Conservation (phyloP, 768 basidiomycete species). For the Holtermanniella nyarrowii region DNA sequence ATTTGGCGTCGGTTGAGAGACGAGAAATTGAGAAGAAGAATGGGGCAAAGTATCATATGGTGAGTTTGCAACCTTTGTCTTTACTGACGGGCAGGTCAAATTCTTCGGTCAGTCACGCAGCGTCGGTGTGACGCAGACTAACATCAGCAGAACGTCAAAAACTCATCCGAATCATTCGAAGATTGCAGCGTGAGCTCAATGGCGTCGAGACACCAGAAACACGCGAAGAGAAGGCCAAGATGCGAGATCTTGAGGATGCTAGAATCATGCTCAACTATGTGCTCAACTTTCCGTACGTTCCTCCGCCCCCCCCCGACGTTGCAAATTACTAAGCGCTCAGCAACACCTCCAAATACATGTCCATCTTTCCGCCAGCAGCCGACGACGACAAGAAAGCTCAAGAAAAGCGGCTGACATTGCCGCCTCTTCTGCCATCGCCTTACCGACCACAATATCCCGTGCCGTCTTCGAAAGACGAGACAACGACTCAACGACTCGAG, state of each 20-base stretch:
- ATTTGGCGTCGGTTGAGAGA: constrained; percentile 34
- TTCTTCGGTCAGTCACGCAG: constrained; percentile 68
- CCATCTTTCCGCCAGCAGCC: constrained; percentile 57
- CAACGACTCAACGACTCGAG: constrained; percentile 13
- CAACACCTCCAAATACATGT: constrained; percentile 76
- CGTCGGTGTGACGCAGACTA: neutral
- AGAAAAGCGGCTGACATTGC: constrained; percentile 8
- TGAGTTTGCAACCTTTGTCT: constrained; percentile 11
- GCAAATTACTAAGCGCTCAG: constrained; percentile 62
- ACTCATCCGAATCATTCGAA: constrained; percentile 59
- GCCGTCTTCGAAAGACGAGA: constrained; percentile 4
- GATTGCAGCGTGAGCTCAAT: constrained; percentile 12
- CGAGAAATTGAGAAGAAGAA: constrained; percentile 48
- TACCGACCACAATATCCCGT: neutral
- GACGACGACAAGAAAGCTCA: constrained; percentile 2
- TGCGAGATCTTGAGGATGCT: constrained; percentile 51
- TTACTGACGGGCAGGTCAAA: constrained; percentile 47
- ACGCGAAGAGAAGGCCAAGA: constrained; percentile 49
- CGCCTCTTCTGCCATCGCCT: constrained; percentile 3
- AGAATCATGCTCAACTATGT: constrained; percentile 89
- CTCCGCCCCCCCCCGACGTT: constrained; percentile 3
- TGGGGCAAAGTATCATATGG: constrained; percentile 70
- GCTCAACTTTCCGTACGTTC: constrained; percentile 49
- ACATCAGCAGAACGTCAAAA: constrained; percentile 68
- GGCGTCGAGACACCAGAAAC: constrained; percentile 28